Evolutionary conservation across 345 rosid species (phyloP), one percentile per base, ranked within the genome.

Genomic region (Moricandia moricandioides): DNA sequence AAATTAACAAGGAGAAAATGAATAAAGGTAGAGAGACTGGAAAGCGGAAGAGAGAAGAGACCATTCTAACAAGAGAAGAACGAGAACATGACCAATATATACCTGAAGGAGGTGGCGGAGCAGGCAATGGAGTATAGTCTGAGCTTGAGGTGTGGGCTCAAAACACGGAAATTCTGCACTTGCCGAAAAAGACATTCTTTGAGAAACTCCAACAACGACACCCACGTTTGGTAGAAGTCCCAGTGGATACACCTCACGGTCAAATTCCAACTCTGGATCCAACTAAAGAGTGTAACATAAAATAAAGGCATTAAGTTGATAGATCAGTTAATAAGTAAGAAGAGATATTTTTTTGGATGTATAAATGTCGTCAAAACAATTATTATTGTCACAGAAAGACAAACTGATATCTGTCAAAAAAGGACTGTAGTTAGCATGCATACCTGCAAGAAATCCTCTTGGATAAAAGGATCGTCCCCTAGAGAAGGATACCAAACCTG

Each of bases 401-500:
- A 66, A 40, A 58, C 58, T 65, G 16, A 27, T 58, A 67, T 26
- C 14, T 8, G 67, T 54, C 56, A n/a, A 43, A 68, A 37, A 27
- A 9, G 13, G 65, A 35, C 58, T 59, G 40, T 30, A 37, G 49
- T 61, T 29, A 66, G 67, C 8, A 69, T 61, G 33, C 75, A 79
- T 84, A 91, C 99, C 91, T 95, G 99, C 89, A 92, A 84, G 82
- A 95, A 92, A 59, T 87, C 99, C 84, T 95, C 99, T 89, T 90
- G 99, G 82, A 83, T 88, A 81, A 86, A 92, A 43, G 97, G 88
- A 75, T 90, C 88, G 71, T 72, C 93, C 77, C 97, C 99, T n/a
- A 84, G 82, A 79, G 92, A 92, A 61, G 98, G 99, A 85, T 95
- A 95, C 98, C 99, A 95, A 75, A 95, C 99, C 99, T 95, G 96